These are phyloP conservation scores for Capronia americana DNA, from an alignment of 2,329 filamentous ascomycete genomes.

Conservation along the genomic window DNA sequence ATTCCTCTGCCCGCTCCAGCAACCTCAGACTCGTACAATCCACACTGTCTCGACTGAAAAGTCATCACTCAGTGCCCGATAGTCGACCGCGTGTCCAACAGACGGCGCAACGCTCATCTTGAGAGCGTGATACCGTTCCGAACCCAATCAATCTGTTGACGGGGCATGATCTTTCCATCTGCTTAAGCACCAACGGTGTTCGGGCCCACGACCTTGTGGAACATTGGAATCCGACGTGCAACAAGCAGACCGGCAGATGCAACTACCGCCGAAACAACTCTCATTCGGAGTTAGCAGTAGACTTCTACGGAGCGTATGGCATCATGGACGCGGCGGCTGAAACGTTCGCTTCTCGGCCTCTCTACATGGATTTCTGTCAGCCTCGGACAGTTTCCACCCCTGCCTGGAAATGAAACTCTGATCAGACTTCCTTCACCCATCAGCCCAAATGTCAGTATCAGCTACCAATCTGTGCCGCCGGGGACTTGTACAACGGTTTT, in stretches of 20 bases:
- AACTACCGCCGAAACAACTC: neutral
- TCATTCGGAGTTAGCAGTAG: neutral
- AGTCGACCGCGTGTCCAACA: neutral
- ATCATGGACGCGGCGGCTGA: conserved; percentile 26
- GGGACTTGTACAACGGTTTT: conserved; percentile 72
- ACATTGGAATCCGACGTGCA: neutral
- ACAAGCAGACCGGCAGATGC: neutral
- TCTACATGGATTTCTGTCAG: conserved; percentile 3
- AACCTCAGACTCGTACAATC: neutral
- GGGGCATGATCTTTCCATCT: neutral
- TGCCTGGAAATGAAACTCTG: conserved; percentile 41
- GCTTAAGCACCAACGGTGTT: neutral
- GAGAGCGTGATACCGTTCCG: neutral
- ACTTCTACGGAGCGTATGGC: conserved; percentile 25
- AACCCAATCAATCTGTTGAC: neutral
- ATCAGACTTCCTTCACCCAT: conserved; percentile 66
- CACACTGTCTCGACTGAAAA: neutral
- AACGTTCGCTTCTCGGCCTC: conserved; percentile 24
- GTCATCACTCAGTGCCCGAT: neutral
- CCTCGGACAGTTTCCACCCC: conserved; percentile 35
- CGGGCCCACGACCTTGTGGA: neutral
- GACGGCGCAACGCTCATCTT: neutral
- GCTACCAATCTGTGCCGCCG: conserved; percentile 67
- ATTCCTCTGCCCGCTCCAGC: neutral
- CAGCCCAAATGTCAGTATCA: conserved; percentile 68